Percentiles rank a stretch among this genome's conserved stretches.
phyloP scores from a whole-genome alignment of 257 asterid species.

The Solanum tarapatanum region DNA sequence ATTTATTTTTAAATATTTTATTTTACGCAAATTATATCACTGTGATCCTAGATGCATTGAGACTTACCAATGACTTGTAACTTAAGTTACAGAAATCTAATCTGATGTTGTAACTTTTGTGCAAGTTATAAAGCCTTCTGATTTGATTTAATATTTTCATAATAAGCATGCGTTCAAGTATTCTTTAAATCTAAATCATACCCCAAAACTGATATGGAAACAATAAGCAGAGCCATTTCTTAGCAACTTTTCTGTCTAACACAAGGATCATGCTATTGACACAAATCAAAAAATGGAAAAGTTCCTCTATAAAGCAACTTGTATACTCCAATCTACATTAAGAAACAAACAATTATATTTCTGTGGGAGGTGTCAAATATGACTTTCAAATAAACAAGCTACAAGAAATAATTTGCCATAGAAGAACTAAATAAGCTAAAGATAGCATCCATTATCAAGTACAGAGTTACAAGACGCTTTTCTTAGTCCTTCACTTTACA shows the following conservation, averaged over 20 bases:
- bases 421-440: neutral
- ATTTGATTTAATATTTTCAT: neutral
- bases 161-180: neutral
- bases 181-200: neutral
- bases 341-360: neutral
- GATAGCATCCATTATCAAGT: neutral
- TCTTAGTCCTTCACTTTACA: neutral
- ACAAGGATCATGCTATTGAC: neutral
- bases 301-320: neutral
- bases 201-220: neutral
- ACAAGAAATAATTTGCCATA: neutral
- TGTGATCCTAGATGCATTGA: neutral
- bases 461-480: neutral
- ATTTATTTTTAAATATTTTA: neutral
- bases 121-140: neutral
- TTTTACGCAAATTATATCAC: neutral
- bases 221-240: neutral
- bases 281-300: neutral
- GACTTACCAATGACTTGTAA: neutral
- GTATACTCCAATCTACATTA: neutral
- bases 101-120: neutral
- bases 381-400: neutral
- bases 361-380: neutral
- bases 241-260: constrained; percentile 10
- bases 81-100: neutral